Base-by-base conservation (phyloP, 345 rosid genomes). In the Gossypium longicalyx region DNA sequence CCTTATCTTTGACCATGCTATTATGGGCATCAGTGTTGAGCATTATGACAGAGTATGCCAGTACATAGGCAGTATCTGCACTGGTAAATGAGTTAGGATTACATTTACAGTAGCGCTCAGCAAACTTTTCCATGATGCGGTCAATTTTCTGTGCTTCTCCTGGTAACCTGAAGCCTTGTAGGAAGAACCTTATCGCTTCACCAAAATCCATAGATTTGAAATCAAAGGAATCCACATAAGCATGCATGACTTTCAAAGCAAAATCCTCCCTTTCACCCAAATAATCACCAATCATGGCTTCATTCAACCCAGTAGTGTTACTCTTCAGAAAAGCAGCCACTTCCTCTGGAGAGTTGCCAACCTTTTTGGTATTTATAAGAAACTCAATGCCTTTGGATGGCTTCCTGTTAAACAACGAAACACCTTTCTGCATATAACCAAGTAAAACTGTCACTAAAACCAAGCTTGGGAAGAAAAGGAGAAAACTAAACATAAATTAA, bases 101-200 rank as follows among this genome's bases (percentile, higher is more conserved):
- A 87, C 94, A 91, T 91, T 89, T 92, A 80, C 98, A 94, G 78
- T 85, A 94, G 79, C 98, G 94, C 80, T 94, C 98, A 49, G 98
- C 98, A 84, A 92, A 94, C 87, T 94, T 94, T 80, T 92, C 98
- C 98, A 94, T 91, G 67, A 94, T 89, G 74, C 98, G 97, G 81
- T 92, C 98, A 86, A 94, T 92, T 85, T 94, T 94, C 86, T 94
- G 98, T 12, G 98, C 98, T 84, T 94, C 98, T 78, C 97, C 97
- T 23, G 98, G 98, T 72, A 94, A 84, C 83, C 93, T 89, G 79
- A 94, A 94, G 76, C 98, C 97, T 38, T 86, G 83, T 54, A 94
- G 82, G 88, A 94, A 92, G 86, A 89, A 94, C 87, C 98, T 91
- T 86, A 94, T 86, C 25, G 97, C 86, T 81, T 89, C 96, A 70